Evolutionary conservation across 768 basidiomycete genomes (phyloP), one percentile per base, ranked within the genome.

Genomic region (Harrya chromipes): DNA sequence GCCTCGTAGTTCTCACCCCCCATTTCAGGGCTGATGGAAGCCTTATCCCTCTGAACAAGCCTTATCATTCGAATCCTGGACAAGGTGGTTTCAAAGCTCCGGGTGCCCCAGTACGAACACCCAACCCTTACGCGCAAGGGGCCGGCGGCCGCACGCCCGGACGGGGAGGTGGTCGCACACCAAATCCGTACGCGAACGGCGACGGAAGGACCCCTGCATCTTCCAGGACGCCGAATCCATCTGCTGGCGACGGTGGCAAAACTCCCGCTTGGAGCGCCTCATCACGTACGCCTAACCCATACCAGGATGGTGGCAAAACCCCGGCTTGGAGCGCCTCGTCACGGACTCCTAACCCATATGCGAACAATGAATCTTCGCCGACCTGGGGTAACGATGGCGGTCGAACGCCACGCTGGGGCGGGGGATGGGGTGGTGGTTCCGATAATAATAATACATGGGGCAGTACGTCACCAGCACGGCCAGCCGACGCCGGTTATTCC

Each of bases 201-300:
- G 66, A 68, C 37, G 75, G 81, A 29, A 79, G 75, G 55, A 84
- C 83, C 4, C 83, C 81, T 27, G 82, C 78, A 16, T 84, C 77
- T 1, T 79, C 82, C 17, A 70, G 81, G 48, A 88, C 87, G 11
- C 87, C 87, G 2, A 90, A 89, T 60, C 83, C 86, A 7, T 81
- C 80, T 50, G 79, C 72, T 10, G 59, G 58, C 27, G 78, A 78
- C 38, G 77, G 84, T 16, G 76, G 83, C 29, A 74, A 77, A 49
- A 90, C 88, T 7, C 87, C 88, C 0, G 85, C 84, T 14, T 85
- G 84, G 78, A 72, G 70, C 48, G 67, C 70, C 6, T 66, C 70
- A 0, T 69, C 77, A 2, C 72, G 74, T 12, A 84, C 83, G 3
- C 84, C 84, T 8, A 82, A 83, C 54, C 80, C 82, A 1, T 75